Conservation (phyloP, 2,329 filamentous ascomycete species). For the Fusarium fujikuroi region DNA sequence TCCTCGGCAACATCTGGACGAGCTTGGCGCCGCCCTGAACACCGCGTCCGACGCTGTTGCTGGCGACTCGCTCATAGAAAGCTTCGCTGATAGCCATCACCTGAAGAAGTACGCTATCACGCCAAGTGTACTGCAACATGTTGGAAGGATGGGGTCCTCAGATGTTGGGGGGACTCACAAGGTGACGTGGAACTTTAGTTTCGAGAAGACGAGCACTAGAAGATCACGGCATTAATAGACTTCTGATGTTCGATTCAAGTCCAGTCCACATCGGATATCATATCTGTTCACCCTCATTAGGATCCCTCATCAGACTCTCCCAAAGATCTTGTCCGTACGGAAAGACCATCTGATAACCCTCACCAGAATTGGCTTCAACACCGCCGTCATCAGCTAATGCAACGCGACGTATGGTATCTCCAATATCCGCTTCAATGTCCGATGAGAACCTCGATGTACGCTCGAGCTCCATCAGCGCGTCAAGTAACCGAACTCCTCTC, state of each 20-base stretch:
- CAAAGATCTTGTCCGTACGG: conserved; percentile 1
- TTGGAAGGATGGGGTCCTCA: conserved; percentile 45
- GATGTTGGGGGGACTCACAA: conserved; percentile 37
- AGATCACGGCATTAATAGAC: not conserved
- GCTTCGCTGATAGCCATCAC: conserved; percentile 37
- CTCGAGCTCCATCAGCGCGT: not conserved
- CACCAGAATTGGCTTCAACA: not conserved
- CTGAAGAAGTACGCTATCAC: conserved; percentile 49
- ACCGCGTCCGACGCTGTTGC: conserved; percentile 37
- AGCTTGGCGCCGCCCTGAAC: conserved; percentile 30
- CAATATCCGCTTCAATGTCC: conserved; percentile 1
- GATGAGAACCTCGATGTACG: not conserved
- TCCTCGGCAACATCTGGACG: conserved; percentile 40
- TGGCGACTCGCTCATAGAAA: conserved; percentile 48
- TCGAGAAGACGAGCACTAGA: conserved; percentile 27
- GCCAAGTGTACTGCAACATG: conserved; percentile 49
- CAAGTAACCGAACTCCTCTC: not conserved
- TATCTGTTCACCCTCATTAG: not conserved
- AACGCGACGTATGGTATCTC: not conserved
- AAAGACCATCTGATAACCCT: not conserved
- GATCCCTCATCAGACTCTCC: not conserved
- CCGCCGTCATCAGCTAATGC: not conserved
- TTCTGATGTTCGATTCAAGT: not conserved
- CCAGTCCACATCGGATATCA: not conserved
- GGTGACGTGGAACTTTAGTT: conserved; percentile 48